Base-by-base conservation (phyloP, 768 basidiomycete genomes). In the Lactifluus volemus region DNA sequence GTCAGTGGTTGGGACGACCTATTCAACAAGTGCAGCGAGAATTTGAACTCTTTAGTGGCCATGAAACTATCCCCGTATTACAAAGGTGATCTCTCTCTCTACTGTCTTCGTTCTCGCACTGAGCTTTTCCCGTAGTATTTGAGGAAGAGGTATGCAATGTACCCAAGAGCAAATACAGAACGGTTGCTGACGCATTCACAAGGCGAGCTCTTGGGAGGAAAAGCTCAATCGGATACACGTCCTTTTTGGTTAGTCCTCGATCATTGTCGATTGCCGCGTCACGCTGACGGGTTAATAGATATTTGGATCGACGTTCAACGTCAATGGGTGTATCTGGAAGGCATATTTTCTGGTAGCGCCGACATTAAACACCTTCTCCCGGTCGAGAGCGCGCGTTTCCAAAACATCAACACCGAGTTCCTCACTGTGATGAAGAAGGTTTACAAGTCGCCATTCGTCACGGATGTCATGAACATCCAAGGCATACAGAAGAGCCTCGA, bases 271-370 rank as follows among this genome's bases (percentile, higher is more conserved):
- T 15, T n/a, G 6, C 10, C 44, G 38, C 38, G 2, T n/a, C 32
- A 12, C 9, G 29, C 55, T 71, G 49, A 70, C 21, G 25, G 34
- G 44, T 41, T 48, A 15, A 29, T 65, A 92, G 92, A 99, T 73
- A 89, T 98, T 41, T 99, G 97, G 97, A 97, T 99, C 67, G 97
- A 99, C 67, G 97, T 99, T 15, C 97, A 99, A 68, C 85, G 97
- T 7, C 97, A 99, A 77, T 99, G 97, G 97, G 97, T 99, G 1
- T 99, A 99, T 71, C 81, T 99, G 55, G 97, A 99, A 73, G 97
- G 97, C 47, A 99, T 99, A 67, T 99, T 99, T 75, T 92, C 96
- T n/a, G 95, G 96, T 38, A 98, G 94, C 67, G 97, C 95, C 29
- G 97, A 99, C 70, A 98, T 99, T 81, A 98, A 98, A 71, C 97